Base-by-base conservation (phyloP, 2,329 filamentous ascomycete species). In the Karstenula rhodostoma region DNA sequence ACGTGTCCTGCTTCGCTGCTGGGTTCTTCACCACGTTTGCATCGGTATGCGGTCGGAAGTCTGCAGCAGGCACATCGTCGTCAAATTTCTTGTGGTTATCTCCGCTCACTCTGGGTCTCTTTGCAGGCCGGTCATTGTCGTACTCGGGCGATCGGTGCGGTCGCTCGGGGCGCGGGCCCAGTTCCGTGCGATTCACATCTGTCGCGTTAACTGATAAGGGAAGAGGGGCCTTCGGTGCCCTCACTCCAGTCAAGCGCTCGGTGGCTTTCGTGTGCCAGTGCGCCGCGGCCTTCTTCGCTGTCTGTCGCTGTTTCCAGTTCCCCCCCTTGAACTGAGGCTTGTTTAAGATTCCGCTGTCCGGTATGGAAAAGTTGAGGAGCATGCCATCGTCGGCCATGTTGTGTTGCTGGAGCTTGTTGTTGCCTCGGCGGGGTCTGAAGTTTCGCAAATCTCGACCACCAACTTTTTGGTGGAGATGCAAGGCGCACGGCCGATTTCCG, bases 331-430 rank as follows among this genome's bases (percentile, higher is more conserved):
- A 92, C 57, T 82, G 85, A 3, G 83, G 80, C 67, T 84, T 83
- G 84, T 85, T 83, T 61, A 89, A 85, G 56, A 92, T 76, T 13
- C 90, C 85, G 19, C 82, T 85, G 62, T 92, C 88, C 29, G 87
- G 86, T 59, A 97, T 82, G 70, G 93, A 89, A 76, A 98, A 97
- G 72, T 98, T 98, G 75, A 98, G 83, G 59, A 97, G 86, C 87
- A 99, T 91, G 68, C 93, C 93, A 88, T 96, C 92, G 82, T 98
- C 94, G 54, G 92, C 92, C 94, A 98, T 97, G 42, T 64, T 70
- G 64, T 52, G 50, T 32, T 47, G 49, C 29, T 35, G 32, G 9
- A 15, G 51, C 56, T 48, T 33, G 43, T 32, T 48, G 56, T 2
- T 46, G 50, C 43, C 50, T 42, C 35, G 51, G 50, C 32, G 44